These are phyloP conservation scores for Ceriops tagal DNA, from an alignment of 345 rosid species.

Conservation along the genomic window DNA sequence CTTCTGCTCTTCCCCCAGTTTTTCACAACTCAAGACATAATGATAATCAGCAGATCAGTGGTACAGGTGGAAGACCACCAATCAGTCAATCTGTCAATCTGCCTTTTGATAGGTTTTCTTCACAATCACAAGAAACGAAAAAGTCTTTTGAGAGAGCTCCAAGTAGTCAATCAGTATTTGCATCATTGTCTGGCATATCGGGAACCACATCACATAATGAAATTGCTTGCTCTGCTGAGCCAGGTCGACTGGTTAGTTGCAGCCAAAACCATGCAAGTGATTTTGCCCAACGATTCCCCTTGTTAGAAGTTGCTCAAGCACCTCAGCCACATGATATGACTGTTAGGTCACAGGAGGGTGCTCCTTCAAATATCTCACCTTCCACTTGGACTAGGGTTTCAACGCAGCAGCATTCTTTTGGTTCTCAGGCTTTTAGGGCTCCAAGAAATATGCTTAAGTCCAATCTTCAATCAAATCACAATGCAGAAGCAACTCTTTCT, in stretches of 20 bases:
- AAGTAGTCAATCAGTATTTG: conserved; percentile 37
- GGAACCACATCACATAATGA: conserved; percentile 24
- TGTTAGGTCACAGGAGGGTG: conserved; percentile 38
- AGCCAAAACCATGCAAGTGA: conserved; percentile 31
- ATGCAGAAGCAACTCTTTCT: conserved; percentile 39
- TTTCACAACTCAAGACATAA: conserved; percentile 46
- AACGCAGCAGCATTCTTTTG: conserved; percentile 36
- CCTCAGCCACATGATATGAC: conserved; percentile 35
- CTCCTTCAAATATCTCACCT: conserved; percentile 34
- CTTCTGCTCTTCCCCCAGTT: conserved; percentile 34
- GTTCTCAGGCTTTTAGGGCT: conserved; percentile 36
- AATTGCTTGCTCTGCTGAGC: conserved; percentile 34
- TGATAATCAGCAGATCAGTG: conserved; percentile 38
- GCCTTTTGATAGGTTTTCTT: conserved; percentile 36
- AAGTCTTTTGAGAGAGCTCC: conserved; percentile 44
- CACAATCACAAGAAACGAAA: conserved; percentile 35
- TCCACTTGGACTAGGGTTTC: conserved; percentile 40
- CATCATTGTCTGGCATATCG: conserved; percentile 20
- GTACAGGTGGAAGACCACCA: conserved; percentile 33
- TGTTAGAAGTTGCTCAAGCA: conserved; percentile 42
- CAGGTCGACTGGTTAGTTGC: conserved; percentile 25
- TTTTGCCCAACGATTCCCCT: conserved; percentile 44
- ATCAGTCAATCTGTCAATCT: conserved; percentile 28
- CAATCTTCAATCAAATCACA: conserved; percentile 31
- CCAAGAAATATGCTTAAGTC: conserved; percentile 33